Base-by-base conservation (phyloP, 495 filamentous ascomycete genomes). In the Aspergillus wentii region DNA sequence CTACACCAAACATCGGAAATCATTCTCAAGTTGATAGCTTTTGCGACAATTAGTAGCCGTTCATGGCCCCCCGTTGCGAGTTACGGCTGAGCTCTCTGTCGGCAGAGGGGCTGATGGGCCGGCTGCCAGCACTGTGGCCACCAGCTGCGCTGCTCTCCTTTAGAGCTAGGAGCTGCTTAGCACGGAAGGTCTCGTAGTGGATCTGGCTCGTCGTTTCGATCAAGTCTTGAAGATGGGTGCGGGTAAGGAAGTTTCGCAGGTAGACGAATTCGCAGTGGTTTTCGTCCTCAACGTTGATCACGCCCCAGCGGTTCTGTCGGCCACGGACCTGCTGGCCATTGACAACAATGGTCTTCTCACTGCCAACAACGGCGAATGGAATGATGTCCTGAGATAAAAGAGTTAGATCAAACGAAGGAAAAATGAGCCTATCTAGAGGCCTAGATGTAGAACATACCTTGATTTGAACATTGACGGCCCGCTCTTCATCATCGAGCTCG, bases 151-250 rank as follows among this genome's bases (percentile, higher is more conserved):
- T 95, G 72, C 84, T 92, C 74, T 99, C 92, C 79, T 96, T 97
- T 52, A 99, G 76, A 33, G 92, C 92, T 49, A 99, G 66, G 53
- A 99, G 74, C 68, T 99, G 94, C 79, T 97, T 99, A 48, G 92
- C 91, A 67, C 92, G 91, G 89, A 97, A 99, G 34, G 87, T 94
- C 75, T 99, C 92, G 72, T 99, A 99, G 74, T 99, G 92, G 67
- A 97, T 99, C 72, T 97, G 92, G 49, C 90, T 95, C n/a, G 92
- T 99, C 9, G 92, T 99, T 64, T 95, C 92, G 64, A 99, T 96
- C 40, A 99, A 79, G 53, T 99, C 92, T 73, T 99, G 86, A 38
- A 94, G 74, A 66, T 99, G 92, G 30, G 92, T 90, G 60, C 91
- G 83, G 56, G 87, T 95, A 42, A 99, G 76, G 79, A 99, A 99